Conservation (phyloP, 208 protist genomes). For the Leishmania major region DNA sequence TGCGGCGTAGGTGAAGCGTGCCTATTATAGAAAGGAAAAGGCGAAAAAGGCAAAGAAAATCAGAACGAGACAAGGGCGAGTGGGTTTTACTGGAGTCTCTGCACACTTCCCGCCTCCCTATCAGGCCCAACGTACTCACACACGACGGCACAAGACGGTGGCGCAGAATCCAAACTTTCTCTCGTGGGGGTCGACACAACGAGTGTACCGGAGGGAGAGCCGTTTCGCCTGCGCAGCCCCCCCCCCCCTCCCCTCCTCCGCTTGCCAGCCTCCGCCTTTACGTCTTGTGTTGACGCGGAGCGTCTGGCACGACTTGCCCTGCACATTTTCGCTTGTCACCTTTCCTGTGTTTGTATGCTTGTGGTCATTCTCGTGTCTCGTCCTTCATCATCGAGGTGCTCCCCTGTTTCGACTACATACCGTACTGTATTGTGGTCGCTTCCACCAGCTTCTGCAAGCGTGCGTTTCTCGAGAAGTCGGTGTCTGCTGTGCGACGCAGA, state of each 20-base stretch:
- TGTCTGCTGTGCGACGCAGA: background rate
- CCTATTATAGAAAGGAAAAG: background rate
- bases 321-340: background rate
- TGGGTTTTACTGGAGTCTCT: background rate
- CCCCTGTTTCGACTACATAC: background rate
- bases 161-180: background rate
- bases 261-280: background rate
- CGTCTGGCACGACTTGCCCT: background rate
- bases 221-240: background rate
- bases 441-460: background rate
- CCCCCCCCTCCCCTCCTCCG: background rate
- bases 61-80: background rate
- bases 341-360: background rate
- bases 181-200: background rate
- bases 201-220: background rate
- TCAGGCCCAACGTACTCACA: background rate
- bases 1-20: background rate
- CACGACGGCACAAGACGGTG: conserved; percentile 1
- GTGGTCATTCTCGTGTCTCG: background rate
- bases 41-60: background rate
- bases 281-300: background rate
- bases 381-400: background rate
- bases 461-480: background rate
- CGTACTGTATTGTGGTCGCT: background rate
- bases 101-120: background rate